phyloP scores from a whole-genome alignment of 192 early-diverging fungal species.

The Rhizophagus prolifer region DNA sequence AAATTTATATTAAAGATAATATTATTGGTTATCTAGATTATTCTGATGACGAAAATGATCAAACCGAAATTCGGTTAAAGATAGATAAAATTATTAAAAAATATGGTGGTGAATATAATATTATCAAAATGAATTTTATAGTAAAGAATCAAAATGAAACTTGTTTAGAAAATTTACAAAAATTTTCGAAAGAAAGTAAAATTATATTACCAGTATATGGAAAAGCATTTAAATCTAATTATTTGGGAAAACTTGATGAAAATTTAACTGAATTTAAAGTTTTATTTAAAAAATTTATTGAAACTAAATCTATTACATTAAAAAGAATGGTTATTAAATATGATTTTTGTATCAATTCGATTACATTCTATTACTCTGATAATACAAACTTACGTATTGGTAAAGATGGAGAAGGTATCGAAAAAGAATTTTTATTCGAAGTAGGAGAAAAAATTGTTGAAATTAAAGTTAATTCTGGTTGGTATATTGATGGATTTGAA shows the following conservation, averaged over 20 bases:
- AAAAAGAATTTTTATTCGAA: conserved; percentile 35
- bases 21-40: conserved; percentile 54
- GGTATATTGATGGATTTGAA: conserved; percentile 64
- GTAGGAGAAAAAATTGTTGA: conserved; percentile 48
- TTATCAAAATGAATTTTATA: neutral
- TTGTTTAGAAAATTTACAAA: neutral
- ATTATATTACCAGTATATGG: conserved; percentile 9
- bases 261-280: conserved; percentile 7
- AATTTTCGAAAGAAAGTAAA: conserved; percentile 12
- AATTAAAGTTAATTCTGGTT: conserved; percentile 50
- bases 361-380: conserved; percentile 47
- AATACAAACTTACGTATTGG: conserved; percentile 46
- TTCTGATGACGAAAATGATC: conserved; percentile 36
- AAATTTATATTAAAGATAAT: conserved; percentile 52
- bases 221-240: conserved; percentile 25
- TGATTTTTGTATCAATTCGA: conserved; percentile 53
- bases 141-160: conserved; percentile 15
- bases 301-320: neutral
- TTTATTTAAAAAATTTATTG: conserved; percentile 18
- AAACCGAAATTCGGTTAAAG: conserved; percentile 16
- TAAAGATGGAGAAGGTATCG: conserved; percentile 36
- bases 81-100: neutral
- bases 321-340: conserved; percentile 37
- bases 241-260: conserved; percentile 10
- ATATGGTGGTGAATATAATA: neutral